Base-by-base conservation (phyloP, 148 eudicot genomes). In the Vaccinium vitisidaea region DNA sequence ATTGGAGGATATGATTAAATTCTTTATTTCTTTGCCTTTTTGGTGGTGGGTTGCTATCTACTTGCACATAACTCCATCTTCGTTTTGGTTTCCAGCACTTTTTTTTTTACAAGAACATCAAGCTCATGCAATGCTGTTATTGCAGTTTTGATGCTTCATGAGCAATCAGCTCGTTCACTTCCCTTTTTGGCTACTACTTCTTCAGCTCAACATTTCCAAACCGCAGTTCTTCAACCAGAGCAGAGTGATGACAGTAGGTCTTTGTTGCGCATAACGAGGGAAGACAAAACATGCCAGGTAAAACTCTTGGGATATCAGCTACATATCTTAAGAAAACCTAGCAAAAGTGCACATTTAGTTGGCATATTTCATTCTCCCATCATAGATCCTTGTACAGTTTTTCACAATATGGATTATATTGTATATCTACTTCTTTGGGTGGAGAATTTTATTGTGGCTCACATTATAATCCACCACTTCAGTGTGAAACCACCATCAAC, bases 141-240 rank as follows among this genome's bases (percentile, higher is more conserved):
- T 91, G 90, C 91, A 93, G 97, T 87, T 77, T 86, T 90, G 48
- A 75, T 93, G 89, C 84, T 89, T 81, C 90, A 92, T 87, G 95
- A 92, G 78, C 93, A 89, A 90, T 86, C 92, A 65, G 88, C 90
- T 78, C 85, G 86, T 58, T 83, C 91, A 21, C 36, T 83, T 80
- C 84, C 90, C 53, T 84, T 90, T 70, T 63, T 85, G 73, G 88
- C 90, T 13, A 84, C 89, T 71, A 70, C 93, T 80, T 77, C 93
- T 80, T 77, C 85, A 87, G 90, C 86, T 83, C 91, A 88, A 80
- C 90, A 94, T 77, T 86, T 90, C 86, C 91, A 95, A 77, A 78
- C 92, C 21, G 90, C 98, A 65, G 91, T 93, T 90, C 87, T 91
- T 54, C 87, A 91, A 70, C 95, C 88, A 65, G 98, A 94, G 84